Evolutionary conservation across 108 stramenopile genomes (phyloP).

Genomic region (Phaeodactylum tricornutum): DNA sequence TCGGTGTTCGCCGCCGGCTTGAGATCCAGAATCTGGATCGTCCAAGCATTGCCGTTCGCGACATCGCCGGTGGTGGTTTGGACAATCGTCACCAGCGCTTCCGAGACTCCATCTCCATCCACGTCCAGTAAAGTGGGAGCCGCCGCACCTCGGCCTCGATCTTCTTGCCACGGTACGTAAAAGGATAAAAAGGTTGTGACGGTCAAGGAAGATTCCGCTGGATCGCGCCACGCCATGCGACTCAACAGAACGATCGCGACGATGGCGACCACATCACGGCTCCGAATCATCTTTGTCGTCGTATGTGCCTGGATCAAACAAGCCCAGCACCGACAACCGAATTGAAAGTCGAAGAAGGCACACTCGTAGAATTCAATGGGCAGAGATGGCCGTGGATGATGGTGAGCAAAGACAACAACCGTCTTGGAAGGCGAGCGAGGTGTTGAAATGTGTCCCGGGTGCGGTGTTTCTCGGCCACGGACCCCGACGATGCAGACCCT

Average conservation of each 20-base stretch:
- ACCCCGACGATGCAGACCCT: too few relatives aligned
- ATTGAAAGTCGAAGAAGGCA: too few relatives aligned
- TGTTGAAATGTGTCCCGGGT: too few relatives aligned
- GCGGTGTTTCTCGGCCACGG: too few relatives aligned
- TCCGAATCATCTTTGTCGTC: slow-evolving; percentile 26
- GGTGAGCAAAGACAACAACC: too few relatives aligned
- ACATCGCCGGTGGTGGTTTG: slow-evolving; percentile 1
- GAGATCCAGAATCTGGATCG: slow-evolving; percentile 51
- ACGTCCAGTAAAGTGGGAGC: slow-evolving; percentile 54
- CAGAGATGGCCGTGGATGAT: too few relatives aligned
- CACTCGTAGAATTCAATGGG: too few relatives aligned
- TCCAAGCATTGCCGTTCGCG: slow-evolving; percentile 7
- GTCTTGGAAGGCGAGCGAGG: too few relatives aligned
- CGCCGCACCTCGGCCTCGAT: slow-evolving; percentile 27
- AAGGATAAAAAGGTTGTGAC: slow-evolving; percentile 55
- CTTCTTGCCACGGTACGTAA: too few relatives aligned
- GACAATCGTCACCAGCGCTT: slow-evolving; percentile 33
- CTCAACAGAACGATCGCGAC: slow-evolving; percentile 19
- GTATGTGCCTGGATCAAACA: too few relatives aligned
- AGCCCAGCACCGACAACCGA: too few relatives aligned
- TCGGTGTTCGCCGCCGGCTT: slow-evolving; percentile 19
- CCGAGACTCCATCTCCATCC: slow-evolving; percentile 74
- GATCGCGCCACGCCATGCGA: slow-evolving; percentile 29
- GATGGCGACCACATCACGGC: slow-evolving; percentile 32
- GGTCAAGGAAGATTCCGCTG: slow-evolving; percentile 29